Evolutionary conservation across 2,329 filamentous ascomycete species (phyloP).

Genomic region (Coniochaeta sp.): DNA sequence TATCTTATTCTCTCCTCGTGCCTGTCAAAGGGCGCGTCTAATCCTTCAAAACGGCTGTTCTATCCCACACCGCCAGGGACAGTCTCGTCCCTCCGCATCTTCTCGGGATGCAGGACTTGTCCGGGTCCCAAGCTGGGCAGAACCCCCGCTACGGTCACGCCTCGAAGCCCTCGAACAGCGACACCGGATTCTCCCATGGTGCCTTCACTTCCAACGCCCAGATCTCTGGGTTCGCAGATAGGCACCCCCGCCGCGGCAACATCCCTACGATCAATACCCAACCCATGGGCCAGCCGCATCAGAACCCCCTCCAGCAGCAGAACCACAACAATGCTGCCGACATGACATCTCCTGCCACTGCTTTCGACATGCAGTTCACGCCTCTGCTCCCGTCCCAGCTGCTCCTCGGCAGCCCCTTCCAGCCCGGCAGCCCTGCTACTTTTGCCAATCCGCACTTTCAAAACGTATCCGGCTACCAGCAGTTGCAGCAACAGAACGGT

Average conservation of each 20-base stretch:
- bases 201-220: constrained; percentile 72
- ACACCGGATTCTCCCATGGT: constrained; percentile 87
- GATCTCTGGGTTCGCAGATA: constrained; percentile 74
- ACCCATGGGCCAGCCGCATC: constrained; percentile 34
- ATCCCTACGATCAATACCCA: constrained; percentile 91
- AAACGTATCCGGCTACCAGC: constrained; percentile 70
- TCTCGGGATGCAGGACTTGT: constrained; percentile 87
- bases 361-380: constrained; percentile 97
- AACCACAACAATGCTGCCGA: constrained; percentile 55
- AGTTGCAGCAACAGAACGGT: constrained; percentile 40
- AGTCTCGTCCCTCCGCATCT: constrained; percentile 79
- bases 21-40: constrained; percentile 47
- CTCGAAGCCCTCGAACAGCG: constrained; percentile 75
- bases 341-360: constrained; percentile 79
- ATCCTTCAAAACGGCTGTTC: constrained; percentile 71
- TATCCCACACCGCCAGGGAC: constrained; percentile 74
- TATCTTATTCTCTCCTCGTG: constrained; percentile 30
- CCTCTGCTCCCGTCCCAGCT: constrained; percentile 91
- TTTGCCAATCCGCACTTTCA: constrained; percentile 92
- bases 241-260: constrained; percentile 76
- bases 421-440: constrained; percentile 83
- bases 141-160: constrained; percentile 60
- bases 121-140: constrained; percentile 40
- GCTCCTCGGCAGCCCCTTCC: constrained; percentile 91
- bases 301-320: constrained; percentile 25